Percentiles rank a stretch among this genome's conserved stretches.
phyloP scores from a whole-genome alignment of 2,329 filamentous ascomycete species.

The Pseudogymnoascus sp. region DNA sequence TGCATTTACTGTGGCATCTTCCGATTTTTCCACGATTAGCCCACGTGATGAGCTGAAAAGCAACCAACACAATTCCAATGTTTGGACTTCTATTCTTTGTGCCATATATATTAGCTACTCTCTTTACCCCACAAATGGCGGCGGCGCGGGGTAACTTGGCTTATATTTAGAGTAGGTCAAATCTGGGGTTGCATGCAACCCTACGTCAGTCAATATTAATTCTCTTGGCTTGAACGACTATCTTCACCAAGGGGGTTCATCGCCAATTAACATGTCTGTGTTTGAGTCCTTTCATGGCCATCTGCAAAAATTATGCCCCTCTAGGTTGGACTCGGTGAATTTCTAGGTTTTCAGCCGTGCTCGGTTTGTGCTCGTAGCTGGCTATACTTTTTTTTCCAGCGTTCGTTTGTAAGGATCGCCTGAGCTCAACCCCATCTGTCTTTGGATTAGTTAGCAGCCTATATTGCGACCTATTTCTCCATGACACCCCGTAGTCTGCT shows the following conservation, averaged over 20 bases:
- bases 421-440: not conserved
- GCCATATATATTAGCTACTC: not conserved
- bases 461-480: not conserved
- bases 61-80: not conserved
- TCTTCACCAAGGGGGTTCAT: not conserved
- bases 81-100: not conserved
- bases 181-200: not conserved
- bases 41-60: not conserved
- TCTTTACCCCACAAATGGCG: not conserved
- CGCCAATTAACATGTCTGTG: not conserved
- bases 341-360: not conserved
- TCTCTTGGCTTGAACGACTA: not conserved
- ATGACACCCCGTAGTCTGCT: not conserved
- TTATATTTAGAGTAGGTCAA: not conserved
- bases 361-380: not conserved
- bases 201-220: not conserved
- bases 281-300: not conserved
- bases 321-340: not conserved
- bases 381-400: not conserved
- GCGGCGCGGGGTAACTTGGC: not conserved
- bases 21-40: not conserved
- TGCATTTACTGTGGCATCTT: not conserved
- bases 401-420: not conserved
- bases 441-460: not conserved
- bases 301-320: not conserved